These are phyloP conservation scores for Ochromonas danica DNA, from an alignment of 108 stramenopile genomes.

Conservation along the genomic window DNA sequence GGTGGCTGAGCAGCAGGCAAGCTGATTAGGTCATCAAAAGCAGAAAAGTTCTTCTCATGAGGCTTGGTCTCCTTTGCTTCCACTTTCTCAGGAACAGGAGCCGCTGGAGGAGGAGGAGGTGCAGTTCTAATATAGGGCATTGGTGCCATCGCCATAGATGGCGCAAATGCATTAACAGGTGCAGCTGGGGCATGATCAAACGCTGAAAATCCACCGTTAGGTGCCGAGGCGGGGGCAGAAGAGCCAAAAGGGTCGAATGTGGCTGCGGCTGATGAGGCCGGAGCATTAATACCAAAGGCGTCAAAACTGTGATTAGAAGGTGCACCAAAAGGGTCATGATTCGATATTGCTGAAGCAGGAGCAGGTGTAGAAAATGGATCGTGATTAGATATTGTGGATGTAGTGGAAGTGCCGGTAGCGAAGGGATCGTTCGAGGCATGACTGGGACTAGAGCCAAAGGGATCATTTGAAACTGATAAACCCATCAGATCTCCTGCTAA, in stretches of 20 bases:
- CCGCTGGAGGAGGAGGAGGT: slow-evolving; percentile 11
- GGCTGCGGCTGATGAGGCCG: not conserved
- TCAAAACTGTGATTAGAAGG: not conserved
- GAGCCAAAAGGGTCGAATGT: slow-evolving; percentile 35
- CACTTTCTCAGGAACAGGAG: not conserved
- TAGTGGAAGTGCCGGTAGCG: too few relatives aligned
- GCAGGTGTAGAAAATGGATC: not conserved
- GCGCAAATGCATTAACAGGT: slow-evolving; percentile 4
- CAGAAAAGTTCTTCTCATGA: not conserved
- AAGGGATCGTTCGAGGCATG: too few relatives aligned
- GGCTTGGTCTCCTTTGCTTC: not conserved
- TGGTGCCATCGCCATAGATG: not conserved
- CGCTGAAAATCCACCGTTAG: not conserved
- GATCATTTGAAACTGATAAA: too few relatives aligned
- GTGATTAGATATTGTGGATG: too few relatives aligned
- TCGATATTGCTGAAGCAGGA: slow-evolving; percentile 9
- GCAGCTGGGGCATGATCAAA: slow-evolving; percentile 10
- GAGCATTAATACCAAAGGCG: too few relatives aligned
- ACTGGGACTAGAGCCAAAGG: too few relatives aligned
- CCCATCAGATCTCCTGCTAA: not conserved
- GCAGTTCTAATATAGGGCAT: slow-evolving; percentile 6
- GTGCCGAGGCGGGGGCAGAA: not conserved
- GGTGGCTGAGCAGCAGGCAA: not conserved
- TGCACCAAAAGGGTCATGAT: not conserved
- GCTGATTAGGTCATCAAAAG: slow-evolving; percentile 11